Evolutionary conservation across 1,284 basidiomycete genomes (phyloP), one percentile per base, ranked within the genome.

Genomic region (Ustilago crameri): DNA sequence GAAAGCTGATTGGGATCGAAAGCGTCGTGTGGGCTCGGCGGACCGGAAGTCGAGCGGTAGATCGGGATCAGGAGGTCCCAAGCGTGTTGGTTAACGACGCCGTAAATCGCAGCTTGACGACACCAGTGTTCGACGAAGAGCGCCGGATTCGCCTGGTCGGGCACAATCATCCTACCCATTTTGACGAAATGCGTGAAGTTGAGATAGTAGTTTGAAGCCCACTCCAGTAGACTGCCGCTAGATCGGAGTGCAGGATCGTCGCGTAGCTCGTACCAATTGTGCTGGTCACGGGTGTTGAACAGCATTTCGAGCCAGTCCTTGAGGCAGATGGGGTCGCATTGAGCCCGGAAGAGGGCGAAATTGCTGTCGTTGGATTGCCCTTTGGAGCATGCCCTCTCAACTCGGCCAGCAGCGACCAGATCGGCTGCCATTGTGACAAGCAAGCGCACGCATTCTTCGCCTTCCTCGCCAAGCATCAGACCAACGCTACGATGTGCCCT

Each of bases 401-500:
- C 48, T 24, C 48, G 48, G 17, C 20, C 23, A 3, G 48, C 48
- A n/a, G 48, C 48, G 3, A 41, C 48, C 10, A 70, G 52, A 20
- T 74, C 71, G 44, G 65, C 65, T 47, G 60, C 53, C 22, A 64
- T 24, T 32, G 27, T 46, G 42, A 57, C 34, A 23, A 75, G 37
- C 18, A 54, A 45, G 22, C 64, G 67, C 2, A 75, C 58, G 41
- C 71, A 75, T 51, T 75, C 72, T 27, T 34, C 32, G 32, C 32
- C 32, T 34, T 34, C 32, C 32, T 15, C 32, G 32, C 32, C 32
- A 34, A 34, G 52, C 52, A 55, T 48, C 8, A 55, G n/a, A n/a
- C 52, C 45, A 23, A 46, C 43, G 51, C 43, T 54, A 34, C 44
- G 43, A 24, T 46, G 51, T 1, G 51, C 43, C 22, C 30, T 1